These are phyloP conservation scores for Backusella luteola DNA, from an alignment of 192 early-diverging fungal genomes.

Conservation along the genomic window DNA sequence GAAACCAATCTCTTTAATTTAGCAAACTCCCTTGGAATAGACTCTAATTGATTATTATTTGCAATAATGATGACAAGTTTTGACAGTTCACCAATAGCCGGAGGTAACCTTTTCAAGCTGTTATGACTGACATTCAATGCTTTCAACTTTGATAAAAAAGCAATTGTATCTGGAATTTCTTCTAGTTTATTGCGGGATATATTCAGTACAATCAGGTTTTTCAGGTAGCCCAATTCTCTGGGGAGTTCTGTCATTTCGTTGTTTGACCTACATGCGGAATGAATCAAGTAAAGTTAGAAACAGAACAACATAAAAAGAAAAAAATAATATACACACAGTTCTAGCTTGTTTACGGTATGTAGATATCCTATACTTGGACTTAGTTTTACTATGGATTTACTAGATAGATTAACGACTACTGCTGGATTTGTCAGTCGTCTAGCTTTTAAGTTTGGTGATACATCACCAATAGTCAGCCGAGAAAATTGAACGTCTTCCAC, in stretches of 20 bases:
- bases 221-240: slow-evolving; percentile 51
- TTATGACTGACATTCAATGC: slow-evolving; percentile 67
- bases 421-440: background rate
- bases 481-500: background rate
- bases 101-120: slow-evolving; percentile 57
- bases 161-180: slow-evolving; percentile 65
- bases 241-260: slow-evolving; percentile 14
- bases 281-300: background rate
- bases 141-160: slow-evolving; percentile 58
- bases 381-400: slow-evolving; percentile 1
- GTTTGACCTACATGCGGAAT: slow-evolving; percentile 13
- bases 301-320: background rate
- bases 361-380: slow-evolving; percentile 11
- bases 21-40: slow-evolving; percentile 31
- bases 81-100: slow-evolving; percentile 53
- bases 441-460: background rate
- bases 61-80: slow-evolving; percentile 63
- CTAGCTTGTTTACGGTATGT: background rate
- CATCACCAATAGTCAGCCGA: slow-evolving; percentile 3
- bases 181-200: slow-evolving; percentile 61
- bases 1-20: slow-evolving; percentile 60
- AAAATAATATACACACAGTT: background rate
- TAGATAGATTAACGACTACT: background rate
- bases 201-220: slow-evolving; percentile 57
- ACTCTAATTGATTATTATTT: slow-evolving; percentile 46